phyloP scores from a whole-genome alignment of 2,329 filamentous ascomycete genomes.

The Neopestalotiopsis sp. region DNA sequence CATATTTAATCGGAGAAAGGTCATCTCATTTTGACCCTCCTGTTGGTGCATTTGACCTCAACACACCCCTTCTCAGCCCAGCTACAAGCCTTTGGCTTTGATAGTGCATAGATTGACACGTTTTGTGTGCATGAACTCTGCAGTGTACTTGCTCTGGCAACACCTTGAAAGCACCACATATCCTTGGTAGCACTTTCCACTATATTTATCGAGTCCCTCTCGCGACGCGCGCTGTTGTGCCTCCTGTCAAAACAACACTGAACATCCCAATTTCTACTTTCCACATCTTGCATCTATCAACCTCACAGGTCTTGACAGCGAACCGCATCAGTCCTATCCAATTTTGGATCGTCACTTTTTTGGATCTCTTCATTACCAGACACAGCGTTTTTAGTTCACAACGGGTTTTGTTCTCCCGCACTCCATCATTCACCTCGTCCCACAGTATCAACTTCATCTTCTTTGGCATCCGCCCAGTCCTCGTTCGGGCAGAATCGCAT shows the following conservation, averaged over 20 bases:
- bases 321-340: conserved; percentile 16
- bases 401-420: neutral
- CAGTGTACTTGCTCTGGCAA: no score
- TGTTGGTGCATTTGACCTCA: no score
- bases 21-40: no score
- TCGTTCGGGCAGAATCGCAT: neutral
- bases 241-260: neutral
- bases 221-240: no score
- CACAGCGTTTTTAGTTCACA: neutral
- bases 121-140: no score
- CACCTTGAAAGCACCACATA: no score
- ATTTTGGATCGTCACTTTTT: conserved; percentile 19
- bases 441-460: neutral
- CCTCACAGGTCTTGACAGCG: conserved; percentile 11
- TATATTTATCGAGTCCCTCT: no score
- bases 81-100: no score
- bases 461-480: neutral
- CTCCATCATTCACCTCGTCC: neutral
- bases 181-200: no score
- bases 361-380: conserved; percentile 1
- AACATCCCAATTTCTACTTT: neutral
- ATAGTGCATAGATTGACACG: no score
- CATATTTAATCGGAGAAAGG: no score
- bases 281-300: neutral
- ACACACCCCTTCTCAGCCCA: no score